phyloP scores from a whole-genome alignment of 2,329 filamentous ascomycete genomes.

The Akanthomyces dipterigenus region DNA sequence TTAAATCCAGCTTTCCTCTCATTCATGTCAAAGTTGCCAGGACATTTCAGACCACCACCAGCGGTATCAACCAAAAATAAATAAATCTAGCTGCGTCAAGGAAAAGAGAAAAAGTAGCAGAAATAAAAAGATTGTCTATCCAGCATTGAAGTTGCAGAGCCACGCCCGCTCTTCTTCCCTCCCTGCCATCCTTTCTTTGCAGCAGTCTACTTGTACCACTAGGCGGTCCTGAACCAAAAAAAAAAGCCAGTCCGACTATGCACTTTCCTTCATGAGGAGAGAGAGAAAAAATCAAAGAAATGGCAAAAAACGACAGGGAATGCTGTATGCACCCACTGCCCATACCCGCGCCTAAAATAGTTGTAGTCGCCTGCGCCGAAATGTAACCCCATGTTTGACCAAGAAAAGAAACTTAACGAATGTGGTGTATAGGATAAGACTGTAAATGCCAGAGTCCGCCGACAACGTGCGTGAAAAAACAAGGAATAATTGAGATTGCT shows the following conservation, averaged over 20 bases:
- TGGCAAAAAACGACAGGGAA: conserved; percentile 17
- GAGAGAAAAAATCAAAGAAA: conserved; percentile 9
- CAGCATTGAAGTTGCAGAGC: not conserved
- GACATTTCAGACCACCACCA: not conserved
- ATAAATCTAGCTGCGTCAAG: conserved; percentile 6
- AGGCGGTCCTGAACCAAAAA: conserved; percentile 9
- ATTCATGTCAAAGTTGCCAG: not conserved
- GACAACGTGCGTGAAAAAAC: not conserved
- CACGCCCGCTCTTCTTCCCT: not conserved
- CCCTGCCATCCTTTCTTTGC: not conserved
- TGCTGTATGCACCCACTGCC: conserved; percentile 8
- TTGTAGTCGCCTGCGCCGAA: conserved; percentile 9
- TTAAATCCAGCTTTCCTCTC: not conserved
- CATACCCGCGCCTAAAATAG: conserved; percentile 4
- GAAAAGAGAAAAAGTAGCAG: conserved; percentile 11
- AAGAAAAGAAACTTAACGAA: conserved; percentile 16
- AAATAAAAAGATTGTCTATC: conserved; percentile 13
- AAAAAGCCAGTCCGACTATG: not conserved
- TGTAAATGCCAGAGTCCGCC: conserved; percentile 2
- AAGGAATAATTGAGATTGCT: not conserved
- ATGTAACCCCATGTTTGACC: conserved; percentile 15
- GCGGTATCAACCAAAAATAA: conserved; percentile 17
- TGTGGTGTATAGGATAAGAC: conserved; percentile 8
- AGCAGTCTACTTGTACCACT: not conserved
- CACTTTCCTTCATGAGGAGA: not conserved